phyloP scores from a whole-genome alignment of 208 protist species.

The Borovskyia barvae region DNA sequence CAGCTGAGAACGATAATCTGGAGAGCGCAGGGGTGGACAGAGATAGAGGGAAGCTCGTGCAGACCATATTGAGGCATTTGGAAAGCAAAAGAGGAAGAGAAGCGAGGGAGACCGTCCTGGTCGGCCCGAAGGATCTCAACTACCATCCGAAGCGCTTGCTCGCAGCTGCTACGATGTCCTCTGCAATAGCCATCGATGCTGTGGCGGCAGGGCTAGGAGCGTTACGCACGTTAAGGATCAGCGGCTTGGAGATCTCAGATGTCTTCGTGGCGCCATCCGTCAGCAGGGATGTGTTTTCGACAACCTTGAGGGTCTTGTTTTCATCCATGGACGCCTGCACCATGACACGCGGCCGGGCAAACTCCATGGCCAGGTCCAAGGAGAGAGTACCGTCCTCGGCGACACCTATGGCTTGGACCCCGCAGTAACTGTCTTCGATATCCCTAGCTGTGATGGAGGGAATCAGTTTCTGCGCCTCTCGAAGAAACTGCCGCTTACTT shows the following conservation, averaged over 20 bases:
- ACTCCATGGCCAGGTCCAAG: slow-evolving; percentile 78
- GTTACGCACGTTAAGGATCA: slow-evolving; percentile 90
- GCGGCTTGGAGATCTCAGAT: slow-evolving; percentile 21
- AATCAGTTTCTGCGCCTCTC: slow-evolving; percentile 68
- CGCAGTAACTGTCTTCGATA: slow-evolving; percentile 71
- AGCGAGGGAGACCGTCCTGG: neutral
- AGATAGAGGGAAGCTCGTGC: no score
- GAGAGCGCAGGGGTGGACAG: no score
- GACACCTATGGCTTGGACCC: slow-evolving; percentile 74
- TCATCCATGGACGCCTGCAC: slow-evolving; percentile 37
- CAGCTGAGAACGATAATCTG: no score
- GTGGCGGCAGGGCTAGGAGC: slow-evolving; percentile 88
- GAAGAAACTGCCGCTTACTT: slow-evolving; percentile 52
- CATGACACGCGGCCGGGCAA: slow-evolving; percentile 53
- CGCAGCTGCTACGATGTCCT: slow-evolving; percentile 72
- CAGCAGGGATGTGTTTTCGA: no score
- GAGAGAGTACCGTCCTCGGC: slow-evolving; percentile 46
- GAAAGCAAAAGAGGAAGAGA: slow-evolving; percentile 9
- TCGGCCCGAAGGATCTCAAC: no score
- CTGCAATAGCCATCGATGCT: slow-evolving; percentile 81
- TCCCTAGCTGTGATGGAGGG: slow-evolving; percentile 61
- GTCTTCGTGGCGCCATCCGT: no score
- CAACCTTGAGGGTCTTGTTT: slow-evolving; percentile 26
- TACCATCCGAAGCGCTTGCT: slow-evolving; percentile 69
- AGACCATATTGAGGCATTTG: no score